A percentile compares a stretch with the other conserved stretches of the same genome.
Evolutionary conservation across 2,329 filamentous ascomycete species (phyloP).

Genomic region (Zopfia rhizophila): DNA sequence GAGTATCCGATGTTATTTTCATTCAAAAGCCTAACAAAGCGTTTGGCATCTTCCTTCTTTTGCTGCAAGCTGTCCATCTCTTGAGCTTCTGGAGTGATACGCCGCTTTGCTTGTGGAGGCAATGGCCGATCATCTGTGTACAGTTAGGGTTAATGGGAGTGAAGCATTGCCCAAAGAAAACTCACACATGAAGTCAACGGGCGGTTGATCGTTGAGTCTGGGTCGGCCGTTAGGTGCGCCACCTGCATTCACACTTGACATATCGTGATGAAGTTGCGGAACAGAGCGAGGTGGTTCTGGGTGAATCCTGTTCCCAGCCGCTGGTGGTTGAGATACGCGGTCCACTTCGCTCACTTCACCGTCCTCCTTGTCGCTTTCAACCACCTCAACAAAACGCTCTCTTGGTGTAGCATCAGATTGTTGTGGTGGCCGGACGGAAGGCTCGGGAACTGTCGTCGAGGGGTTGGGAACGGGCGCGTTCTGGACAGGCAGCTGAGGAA

Average conservation of each 20-base stretch:
- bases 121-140: too few species aligned
- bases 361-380: conserved; percentile 69
- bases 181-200: too few species aligned
- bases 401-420: conserved; percentile 15
- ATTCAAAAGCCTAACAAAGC: conserved; percentile 53
- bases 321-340: conserved; percentile 21
- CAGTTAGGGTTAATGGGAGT: too few species aligned
- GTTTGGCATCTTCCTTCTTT: conserved; percentile 45
- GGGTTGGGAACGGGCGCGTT: conserved; percentile 4
- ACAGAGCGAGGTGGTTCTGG: conserved; percentile 37
- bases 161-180: too few species aligned
- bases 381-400: conserved; percentile 42
- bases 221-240: too few species aligned
- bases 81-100: too few species aligned
- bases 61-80: conserved; percentile 27
- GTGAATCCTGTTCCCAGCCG: conserved; percentile 15
- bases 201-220: too few species aligned
- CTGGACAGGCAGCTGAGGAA: conserved; percentile 11
- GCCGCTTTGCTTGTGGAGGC: too few species aligned
- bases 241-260: too few species aligned
- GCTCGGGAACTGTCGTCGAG: neutral
- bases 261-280: too few species aligned
- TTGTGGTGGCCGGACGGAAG: conserved; percentile 16
- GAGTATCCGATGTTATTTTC: conserved; percentile 76
- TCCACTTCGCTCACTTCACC: conserved; percentile 77